A percentile compares a stretch with the other conserved stretches of the same genome.
These are phyloP conservation scores for Helotiales sp. DNA, from an alignment of 2,329 filamentous ascomycete species.

Conservation along the genomic window DNA sequence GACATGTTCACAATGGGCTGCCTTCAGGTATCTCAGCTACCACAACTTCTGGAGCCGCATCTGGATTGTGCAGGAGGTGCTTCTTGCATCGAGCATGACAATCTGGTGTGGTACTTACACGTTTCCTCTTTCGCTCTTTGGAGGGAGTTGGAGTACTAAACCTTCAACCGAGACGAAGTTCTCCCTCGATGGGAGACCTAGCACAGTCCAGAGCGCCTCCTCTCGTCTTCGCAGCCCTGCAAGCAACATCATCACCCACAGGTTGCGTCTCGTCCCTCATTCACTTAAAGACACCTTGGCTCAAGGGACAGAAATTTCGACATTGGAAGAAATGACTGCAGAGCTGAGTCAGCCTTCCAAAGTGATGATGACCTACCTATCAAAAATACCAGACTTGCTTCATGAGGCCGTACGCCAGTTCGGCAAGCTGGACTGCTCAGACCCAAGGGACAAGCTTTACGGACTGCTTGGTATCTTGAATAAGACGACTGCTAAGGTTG, in stretches of 20 bases:
- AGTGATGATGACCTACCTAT: background rate
- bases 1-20: background rate
- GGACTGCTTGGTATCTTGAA: constrained; percentile 21
- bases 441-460: constrained; percentile 27
- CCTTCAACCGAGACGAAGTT: background rate
- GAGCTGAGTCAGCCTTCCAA: background rate
- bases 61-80: background rate
- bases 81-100: background rate
- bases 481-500: background rate
- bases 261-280: background rate
- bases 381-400: background rate
- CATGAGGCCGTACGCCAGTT: constrained; percentile 5
- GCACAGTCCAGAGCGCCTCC: background rate
- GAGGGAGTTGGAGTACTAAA: background rate
- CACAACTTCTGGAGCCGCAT: background rate
- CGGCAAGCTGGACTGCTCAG: constrained; percentile 18
- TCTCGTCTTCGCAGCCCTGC: background rate
- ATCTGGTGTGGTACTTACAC: background rate
- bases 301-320: constrained; percentile 1
- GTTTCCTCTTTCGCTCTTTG: background rate
- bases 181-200: background rate
- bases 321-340: background rate
- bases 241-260: background rate
- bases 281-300: background rate
- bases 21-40: background rate